Conservation (phyloP, 2,329 filamentous ascomycete genomes). For the Aspergillus carbonarius region DNA sequence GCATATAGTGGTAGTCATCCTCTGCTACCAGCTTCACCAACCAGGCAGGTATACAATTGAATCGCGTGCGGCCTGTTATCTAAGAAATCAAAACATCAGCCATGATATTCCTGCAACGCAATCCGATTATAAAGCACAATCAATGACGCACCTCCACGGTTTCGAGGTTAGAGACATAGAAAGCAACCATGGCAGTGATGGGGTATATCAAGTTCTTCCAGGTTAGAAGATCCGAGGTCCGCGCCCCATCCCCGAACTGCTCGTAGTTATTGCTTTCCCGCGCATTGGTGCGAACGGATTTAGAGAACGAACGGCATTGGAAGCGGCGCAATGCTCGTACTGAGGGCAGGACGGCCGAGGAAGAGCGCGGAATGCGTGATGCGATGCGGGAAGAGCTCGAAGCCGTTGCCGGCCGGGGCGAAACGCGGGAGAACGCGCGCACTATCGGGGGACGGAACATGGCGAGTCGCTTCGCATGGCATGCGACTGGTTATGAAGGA, state of each 20-base stretch:
- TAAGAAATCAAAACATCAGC: slow-evolving; percentile 17
- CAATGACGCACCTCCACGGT: slow-evolving; percentile 48
- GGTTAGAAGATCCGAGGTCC: too few species aligned
- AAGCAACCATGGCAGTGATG: neutral
- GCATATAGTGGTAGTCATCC: slow-evolving; percentile 48
- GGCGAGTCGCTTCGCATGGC: slow-evolving; percentile 7
- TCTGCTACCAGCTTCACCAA: slow-evolving; percentile 47
- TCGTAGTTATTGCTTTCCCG: slow-evolving; percentile 18
- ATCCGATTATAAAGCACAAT: neutral
- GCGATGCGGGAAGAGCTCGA: neutral
- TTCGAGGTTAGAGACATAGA: slow-evolving; percentile 59
- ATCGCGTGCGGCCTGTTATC: slow-evolving; percentile 57
- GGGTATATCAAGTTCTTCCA: too few species aligned
- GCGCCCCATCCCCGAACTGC: slow-evolving; percentile 13
- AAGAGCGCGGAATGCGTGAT: neutral
- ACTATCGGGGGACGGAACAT: slow-evolving; percentile 19
- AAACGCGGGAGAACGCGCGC: slow-evolving; percentile 5
- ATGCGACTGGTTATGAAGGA: neutral
- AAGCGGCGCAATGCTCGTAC: neutral
- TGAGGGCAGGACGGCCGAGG: neutral
- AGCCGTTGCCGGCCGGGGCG: neutral
- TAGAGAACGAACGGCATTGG: slow-evolving; percentile 14
- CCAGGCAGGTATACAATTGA: slow-evolving; percentile 54
- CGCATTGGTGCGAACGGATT: neutral
- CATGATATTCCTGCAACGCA: neutral